Conservation (phyloP, 352 stramenopile genomes). For the Globisporangium perplexum region DNA sequence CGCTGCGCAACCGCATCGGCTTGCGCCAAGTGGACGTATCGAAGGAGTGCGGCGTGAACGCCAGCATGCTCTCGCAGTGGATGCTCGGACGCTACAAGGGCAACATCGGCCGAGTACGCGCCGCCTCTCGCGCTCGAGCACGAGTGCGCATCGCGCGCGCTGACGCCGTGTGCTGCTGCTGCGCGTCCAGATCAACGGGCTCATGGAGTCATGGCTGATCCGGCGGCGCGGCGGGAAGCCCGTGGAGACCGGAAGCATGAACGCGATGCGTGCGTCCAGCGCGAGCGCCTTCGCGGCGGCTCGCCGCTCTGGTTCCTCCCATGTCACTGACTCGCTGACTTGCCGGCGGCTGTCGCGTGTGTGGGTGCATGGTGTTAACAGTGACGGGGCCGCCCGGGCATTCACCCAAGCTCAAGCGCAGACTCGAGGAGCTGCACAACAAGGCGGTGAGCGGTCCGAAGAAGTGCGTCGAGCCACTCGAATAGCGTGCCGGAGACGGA, state of each 20-base stretch:
- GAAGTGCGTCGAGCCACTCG: slow-evolving; percentile 19
- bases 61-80: slow-evolving; percentile 84
- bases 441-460: slow-evolving; percentile 25
- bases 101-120: slow-evolving; percentile 68
- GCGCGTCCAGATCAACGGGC: slow-evolving; percentile 57
- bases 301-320: neutral
- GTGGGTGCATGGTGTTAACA: slow-evolving; percentile 7
- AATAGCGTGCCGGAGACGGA: too few species aligned
- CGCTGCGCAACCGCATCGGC: slow-evolving; percentile 60
- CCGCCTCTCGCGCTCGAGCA: too few species aligned
- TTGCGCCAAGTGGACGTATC: slow-evolving; percentile 79
- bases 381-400: slow-evolving; percentile 47
- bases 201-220: slow-evolving; percentile 85
- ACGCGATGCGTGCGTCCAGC: slow-evolving; percentile 20
- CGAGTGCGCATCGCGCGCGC: too few species aligned
- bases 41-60: slow-evolving; percentile 83
- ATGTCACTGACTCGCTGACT: too few species aligned
- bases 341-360: neutral
- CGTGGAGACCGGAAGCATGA: slow-evolving; percentile 68
- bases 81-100: slow-evolving; percentile 84
- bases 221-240: slow-evolving; percentile 72
- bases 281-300: too few species aligned
- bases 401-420: slow-evolving; percentile 67
- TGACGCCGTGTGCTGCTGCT: neutral
- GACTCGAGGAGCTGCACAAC: slow-evolving; percentile 52